Base-by-base conservation (phyloP, 1,284 basidiomycete genomes). In the Earliella scabrosa region DNA sequence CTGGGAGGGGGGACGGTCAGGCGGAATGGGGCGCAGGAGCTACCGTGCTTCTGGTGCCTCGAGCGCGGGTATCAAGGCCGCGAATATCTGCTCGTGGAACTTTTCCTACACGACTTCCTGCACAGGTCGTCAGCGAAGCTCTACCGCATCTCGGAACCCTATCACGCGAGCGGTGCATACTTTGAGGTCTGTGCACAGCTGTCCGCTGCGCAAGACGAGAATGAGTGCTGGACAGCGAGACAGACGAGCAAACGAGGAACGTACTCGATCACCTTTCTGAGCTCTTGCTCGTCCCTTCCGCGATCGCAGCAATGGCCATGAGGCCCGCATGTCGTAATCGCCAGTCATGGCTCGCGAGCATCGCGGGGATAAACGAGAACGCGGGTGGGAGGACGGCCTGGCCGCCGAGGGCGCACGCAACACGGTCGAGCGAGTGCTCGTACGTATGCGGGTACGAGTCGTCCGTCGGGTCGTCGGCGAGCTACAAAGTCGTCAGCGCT, bases 111-210 rank as follows among this genome's bases (percentile, higher is more conserved):
- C 87, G n/a, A 90, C 75, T 71, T 91, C 90, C 86, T 89, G 62
- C 47, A 49, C 29, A 23, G 35, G 18, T 5, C 21, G 49, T 49
- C 16, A 52, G 21, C 10, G 18, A 6, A 26, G 10, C 31, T n/a
- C 24, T 35, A 39, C 20, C 7, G 29, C 31, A 53, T 31, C 2
- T 10, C 24, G n/a, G n/a, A 48, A 24, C 4, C 31, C 21, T 13
- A 49, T 44, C n/a, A 18, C 11, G 31, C 26, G 38, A 40, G 24
- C 53, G 29, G 26, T 26, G 46, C 74, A 50, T 68, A 90, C 89
- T 74, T 92, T 88, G 45, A 93, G 78, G 73, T 93, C 91, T 6
- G 89, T 91, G 66, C 91, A 93, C 6, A 95, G 74, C 65, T 93
- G 90, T 0, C 92, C 90, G 48, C 89, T 91, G 63, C 6, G n/a